Base-by-base conservation (phyloP, 106 monocot species). In the Platanthera zijinensis region DNA sequence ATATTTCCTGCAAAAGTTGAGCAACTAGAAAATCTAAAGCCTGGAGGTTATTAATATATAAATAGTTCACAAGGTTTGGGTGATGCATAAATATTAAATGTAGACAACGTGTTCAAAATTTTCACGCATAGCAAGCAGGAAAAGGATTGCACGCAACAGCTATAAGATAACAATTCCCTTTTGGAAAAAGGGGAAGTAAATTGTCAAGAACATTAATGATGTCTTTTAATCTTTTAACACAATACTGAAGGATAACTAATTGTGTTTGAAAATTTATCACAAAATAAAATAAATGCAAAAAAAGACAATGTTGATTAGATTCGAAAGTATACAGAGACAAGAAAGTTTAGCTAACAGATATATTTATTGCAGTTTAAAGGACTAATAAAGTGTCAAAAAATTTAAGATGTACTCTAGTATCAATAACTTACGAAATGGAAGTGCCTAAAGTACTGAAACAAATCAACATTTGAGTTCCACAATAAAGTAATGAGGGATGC, bases 1-100 rank as follows among this genome's bases (percentile, higher is more conserved):
- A 97, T 62, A 97, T 97, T 85, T 97, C 96, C 96, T 96, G 81
- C 83, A 76, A 49, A 21, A 7, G 46, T 72, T 72, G 15, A 22
- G 51, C 50, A 25, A 25, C 25, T 25, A 7, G 18, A 9, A 62
- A 14, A 1, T 53, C 1, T 53, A 1, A 53, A 10, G 8, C 52
- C 52, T 53, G 8, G 8, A 0, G 13, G 13, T 53, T 3, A 1
- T 53, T 53, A 53, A 57, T 18, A 57, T 5, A 57, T 57, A 57
- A 57, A 18, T 57, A 57, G 57, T 57, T 57, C 19, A 15, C 7
- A 57, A 57, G 18, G 8, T 57, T 57, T 57, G 39, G 39, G 39
- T 57, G 57, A 4, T 18, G 57, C 57, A 18, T 18, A 9, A 3
- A 57, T 57, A n/a, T 57, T 15, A 18, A 15, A 18, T 57, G 19